Conservation (phyloP, 345 rosid genomes). For the Diplotaxis tenuifolia region DNA sequence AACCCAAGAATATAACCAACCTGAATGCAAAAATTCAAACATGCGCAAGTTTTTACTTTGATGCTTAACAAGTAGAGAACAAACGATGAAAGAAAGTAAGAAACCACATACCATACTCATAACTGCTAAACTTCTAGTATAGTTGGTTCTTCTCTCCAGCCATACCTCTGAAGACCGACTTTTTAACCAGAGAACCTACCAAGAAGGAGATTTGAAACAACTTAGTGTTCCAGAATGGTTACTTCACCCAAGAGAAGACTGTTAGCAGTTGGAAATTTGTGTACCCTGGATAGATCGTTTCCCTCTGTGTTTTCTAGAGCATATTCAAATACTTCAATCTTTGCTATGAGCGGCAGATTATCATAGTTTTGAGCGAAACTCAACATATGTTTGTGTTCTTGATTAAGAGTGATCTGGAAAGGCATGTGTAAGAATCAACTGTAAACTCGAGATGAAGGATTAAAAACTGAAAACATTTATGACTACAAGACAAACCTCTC, state of each 20-base stretch:
- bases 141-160: conserved; percentile 98
- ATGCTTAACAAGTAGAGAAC: conserved; percentile 18
- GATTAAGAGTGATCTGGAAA: conserved; percentile 80
- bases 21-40: conserved; percentile 40
- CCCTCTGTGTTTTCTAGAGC: conserved; percentile 92
- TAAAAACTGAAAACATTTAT: conserved; percentile 12
- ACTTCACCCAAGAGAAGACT: conserved; percentile 10
- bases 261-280: neutral
- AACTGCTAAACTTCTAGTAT: conserved; percentile 96
- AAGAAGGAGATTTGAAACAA: conserved; percentile 14
- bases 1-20: conserved; percentile 98
- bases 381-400: conserved; percentile 89
- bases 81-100: conserved; percentile 24
- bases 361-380: conserved; percentile 94
- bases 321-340: conserved; percentile 89
- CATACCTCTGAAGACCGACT: conserved; percentile 97
- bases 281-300: conserved; percentile 91
- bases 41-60: neutral
- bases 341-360: conserved; percentile 84
- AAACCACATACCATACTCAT: conserved; percentile 94
- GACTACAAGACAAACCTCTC: conserved; percentile 58
- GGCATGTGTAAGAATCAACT: conserved; percentile 13
- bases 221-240: conserved; percentile 19
- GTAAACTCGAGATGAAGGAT: conserved; percentile 1
- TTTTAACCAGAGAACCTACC: conserved; percentile 95